Conservation (phyloP, 129 eudicot genomes). For the Heracleum sosnowskyi region DNA sequence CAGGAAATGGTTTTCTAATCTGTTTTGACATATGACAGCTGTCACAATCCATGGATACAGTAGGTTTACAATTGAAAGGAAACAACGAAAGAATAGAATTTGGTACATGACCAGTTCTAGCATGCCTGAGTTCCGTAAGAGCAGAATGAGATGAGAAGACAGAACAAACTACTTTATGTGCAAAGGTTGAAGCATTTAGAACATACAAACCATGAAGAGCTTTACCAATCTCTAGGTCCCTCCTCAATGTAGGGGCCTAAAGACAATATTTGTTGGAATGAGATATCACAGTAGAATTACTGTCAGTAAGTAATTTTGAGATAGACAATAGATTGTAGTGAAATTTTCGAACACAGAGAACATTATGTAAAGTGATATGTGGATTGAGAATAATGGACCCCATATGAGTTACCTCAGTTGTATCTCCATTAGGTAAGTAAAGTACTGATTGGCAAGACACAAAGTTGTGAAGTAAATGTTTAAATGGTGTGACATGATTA, state of each 20-base stretch:
- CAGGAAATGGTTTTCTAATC: not conserved
- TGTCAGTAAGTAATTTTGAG: too few relatives aligned
- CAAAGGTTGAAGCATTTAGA: not conserved
- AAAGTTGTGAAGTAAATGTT: too few relatives aligned
- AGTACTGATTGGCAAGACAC: too few relatives aligned
- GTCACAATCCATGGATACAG: not conserved
- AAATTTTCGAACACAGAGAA: not conserved
- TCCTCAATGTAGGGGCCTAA: not conserved
- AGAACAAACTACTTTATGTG: not conserved
- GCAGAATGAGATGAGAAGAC: too few relatives aligned
- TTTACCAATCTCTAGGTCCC: not conserved
- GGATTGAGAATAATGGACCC: too few relatives aligned
- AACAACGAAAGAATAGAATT: not conserved
- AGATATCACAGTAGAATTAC: not conserved
- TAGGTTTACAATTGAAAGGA: not conserved
- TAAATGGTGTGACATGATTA: too few relatives aligned
- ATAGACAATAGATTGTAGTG: not conserved
- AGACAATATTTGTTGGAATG: not conserved
- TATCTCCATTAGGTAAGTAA: too few relatives aligned
- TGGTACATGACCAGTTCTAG: not conserved
- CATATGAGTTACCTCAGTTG: too few relatives aligned
- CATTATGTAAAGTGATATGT: not conserved
- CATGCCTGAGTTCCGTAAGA: not conserved
- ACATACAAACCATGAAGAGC: not conserved
- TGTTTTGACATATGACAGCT: not conserved